Conservation (phyloP, 148 eudicot species). For the Camellia granthamiana region DNA sequence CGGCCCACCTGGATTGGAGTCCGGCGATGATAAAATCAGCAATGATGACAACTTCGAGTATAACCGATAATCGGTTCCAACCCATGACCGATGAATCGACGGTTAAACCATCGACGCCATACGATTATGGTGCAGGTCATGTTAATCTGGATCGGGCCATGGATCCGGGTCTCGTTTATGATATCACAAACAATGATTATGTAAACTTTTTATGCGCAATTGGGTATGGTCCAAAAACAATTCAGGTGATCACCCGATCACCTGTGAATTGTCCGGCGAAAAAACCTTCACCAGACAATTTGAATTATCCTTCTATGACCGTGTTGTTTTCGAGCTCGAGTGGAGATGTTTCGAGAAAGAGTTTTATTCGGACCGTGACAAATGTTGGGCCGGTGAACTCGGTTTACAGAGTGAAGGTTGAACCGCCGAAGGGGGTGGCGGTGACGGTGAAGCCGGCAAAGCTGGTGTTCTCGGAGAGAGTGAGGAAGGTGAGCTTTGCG, state of each 20-base stretch:
- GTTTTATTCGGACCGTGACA: conserved; percentile 69
- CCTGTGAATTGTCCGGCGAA: conserved; percentile 67
- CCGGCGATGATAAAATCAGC: conserved; percentile 86
- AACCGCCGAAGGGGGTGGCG: conserved; percentile 57
- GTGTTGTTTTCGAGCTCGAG: conserved; percentile 54
- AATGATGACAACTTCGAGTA: conserved; percentile 87
- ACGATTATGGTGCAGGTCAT: conserved; percentile 83
- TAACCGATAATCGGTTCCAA: conserved; percentile 44
- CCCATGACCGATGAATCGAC: conserved; percentile 68
- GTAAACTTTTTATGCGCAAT: conserved; percentile 75
- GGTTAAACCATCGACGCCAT: conserved; percentile 61
- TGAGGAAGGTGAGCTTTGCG: conserved; percentile 45
- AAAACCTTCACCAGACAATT: conserved; percentile 62
- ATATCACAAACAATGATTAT: conserved; percentile 56
- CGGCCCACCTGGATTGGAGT: conserved; percentile 89
- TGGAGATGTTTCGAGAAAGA: conserved; percentile 48
- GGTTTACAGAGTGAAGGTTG: conserved; percentile 54
- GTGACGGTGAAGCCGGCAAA: conserved; percentile 59
- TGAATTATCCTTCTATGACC: conserved; percentile 82
- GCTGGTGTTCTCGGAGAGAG: conserved; percentile 56
- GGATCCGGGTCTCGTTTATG: conserved; percentile 94
- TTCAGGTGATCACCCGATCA: conserved; percentile 78
- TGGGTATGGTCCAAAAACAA: conserved; percentile 82
- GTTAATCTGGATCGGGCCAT: conserved; percentile 69
- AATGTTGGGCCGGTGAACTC: conserved; percentile 68